Conservation (phyloP, 2,329 filamentous ascomycete species). For the Talaromyces sp. region DNA sequence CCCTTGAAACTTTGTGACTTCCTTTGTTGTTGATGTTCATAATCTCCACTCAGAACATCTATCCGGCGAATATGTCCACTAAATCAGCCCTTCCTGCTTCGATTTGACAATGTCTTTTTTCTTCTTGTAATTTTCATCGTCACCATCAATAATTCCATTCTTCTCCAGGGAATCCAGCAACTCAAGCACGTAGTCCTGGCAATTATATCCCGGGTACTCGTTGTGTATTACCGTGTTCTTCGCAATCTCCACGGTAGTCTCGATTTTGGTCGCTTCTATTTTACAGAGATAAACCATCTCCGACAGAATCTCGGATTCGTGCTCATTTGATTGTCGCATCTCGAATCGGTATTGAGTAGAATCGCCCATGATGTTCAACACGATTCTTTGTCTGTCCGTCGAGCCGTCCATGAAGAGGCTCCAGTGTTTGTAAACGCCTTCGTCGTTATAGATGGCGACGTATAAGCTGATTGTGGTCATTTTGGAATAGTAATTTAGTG, state of each 20-base stretch:
- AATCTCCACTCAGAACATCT: too few species aligned
- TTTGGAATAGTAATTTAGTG: too few species aligned
- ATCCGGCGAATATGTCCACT: too few species aligned
- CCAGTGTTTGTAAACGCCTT: not conserved
- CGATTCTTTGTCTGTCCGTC: not conserved
- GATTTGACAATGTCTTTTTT: not conserved
- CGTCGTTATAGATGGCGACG: not conserved
- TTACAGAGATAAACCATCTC: not conserved
- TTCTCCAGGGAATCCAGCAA: not conserved
- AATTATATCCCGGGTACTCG: slow-evolving; percentile 14
- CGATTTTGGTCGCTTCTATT: not conserved
- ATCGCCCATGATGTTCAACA: not conserved
- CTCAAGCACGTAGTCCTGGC: not conserved
- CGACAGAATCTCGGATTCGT: not conserved
- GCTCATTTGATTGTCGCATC: not conserved
- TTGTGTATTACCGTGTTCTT: slow-evolving; percentile 16
- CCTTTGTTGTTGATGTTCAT: too few species aligned
- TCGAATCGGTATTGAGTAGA: not conserved
- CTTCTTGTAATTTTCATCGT: not conserved
- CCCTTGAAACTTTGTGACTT: too few species aligned
- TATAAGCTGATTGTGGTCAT: not conserved
- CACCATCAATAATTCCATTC: not conserved
- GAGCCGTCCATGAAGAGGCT: not conserved
- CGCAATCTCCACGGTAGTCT: slow-evolving; percentile 13
- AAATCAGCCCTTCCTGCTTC: not conserved